phyloP scores from a whole-genome alignment of 2,329 filamentous ascomycete genomes.

The Fusarium sororula region DNA sequence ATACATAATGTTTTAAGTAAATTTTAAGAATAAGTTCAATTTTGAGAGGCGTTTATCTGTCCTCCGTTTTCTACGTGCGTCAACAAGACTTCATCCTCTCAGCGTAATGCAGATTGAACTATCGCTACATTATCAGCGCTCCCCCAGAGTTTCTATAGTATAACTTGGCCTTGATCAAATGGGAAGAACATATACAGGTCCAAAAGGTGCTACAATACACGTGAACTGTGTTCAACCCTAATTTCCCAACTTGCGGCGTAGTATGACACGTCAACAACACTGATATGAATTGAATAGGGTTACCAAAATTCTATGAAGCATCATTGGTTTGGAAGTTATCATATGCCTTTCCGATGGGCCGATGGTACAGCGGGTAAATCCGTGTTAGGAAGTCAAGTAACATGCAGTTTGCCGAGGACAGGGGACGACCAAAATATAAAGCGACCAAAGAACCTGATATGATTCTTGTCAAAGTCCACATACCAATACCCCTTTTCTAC shows the following conservation, averaged over 20 bases:
- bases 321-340: background rate
- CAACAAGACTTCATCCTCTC: background rate
- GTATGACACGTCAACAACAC: background rate
- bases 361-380: background rate
- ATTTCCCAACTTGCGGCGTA: background rate
- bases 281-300: no score
- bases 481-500: no score
- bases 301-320: accelerated
- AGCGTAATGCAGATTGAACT: background rate
- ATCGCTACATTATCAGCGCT: background rate
- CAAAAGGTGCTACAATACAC: background rate
- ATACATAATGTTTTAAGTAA: no score
- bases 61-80: background rate
- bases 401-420: background rate
- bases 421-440: constrained; percentile 13
- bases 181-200: background rate
- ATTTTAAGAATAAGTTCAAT: background rate
- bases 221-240: background rate
- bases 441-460: background rate
- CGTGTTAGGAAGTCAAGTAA: constrained; percentile 5
- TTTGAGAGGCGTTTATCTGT: background rate
- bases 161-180: accelerated
- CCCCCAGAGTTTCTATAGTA: accelerated
- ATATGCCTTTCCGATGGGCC: background rate
- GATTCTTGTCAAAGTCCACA: no score